Conservation (phyloP, 805 yeast species). For the Torulaspora quercuum region DNA sequence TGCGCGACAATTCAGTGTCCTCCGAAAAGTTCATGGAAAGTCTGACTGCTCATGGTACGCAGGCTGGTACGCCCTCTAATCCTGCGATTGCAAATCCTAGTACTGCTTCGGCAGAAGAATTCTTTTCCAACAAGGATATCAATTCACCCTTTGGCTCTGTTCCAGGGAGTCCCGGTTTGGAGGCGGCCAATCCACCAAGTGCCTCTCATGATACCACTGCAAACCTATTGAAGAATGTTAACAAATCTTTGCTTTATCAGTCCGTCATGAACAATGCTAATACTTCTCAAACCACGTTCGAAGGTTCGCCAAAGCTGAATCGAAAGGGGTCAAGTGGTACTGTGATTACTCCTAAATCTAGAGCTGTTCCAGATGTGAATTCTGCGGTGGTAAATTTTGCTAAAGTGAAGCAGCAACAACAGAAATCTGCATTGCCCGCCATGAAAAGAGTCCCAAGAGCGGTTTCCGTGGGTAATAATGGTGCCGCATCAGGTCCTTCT, state of each 20-base stretch:
- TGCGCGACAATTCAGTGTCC: conserved; percentile 21
- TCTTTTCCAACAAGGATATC: conserved; percentile 41
- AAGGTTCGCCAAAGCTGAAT: conserved; percentile 17
- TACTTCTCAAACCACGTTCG: conserved; percentile 22
- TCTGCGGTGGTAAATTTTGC: conserved; percentile 33
- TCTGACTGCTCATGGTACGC: conserved; percentile 38
- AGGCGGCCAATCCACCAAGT: conserved; percentile 8
- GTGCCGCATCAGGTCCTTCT: conserved; percentile 16
- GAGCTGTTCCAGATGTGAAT: conserved; percentile 33
- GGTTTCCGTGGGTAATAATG: conserved; percentile 9
- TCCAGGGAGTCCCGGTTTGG: conserved; percentile 18
- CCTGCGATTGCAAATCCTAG: conserved; percentile 22
- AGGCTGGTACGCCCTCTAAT: conserved; percentile 25
- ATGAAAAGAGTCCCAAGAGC: conserved; percentile 33
- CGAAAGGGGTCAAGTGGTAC: conserved; percentile 23
- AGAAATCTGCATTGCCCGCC: conserved; percentile 32
- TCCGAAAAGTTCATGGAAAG: conserved; percentile 37
- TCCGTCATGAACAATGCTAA: conserved; percentile 23
- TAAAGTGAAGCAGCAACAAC: conserved; percentile 30
- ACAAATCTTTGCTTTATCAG: conserved; percentile 27
- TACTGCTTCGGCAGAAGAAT: conserved; percentile 50
- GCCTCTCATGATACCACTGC: conserved; percentile 27
- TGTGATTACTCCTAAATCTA: conserved; percentile 37
- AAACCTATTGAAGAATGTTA: conserved; percentile 28
- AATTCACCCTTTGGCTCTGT: conserved; percentile 14